Base-by-base conservation (phyloP, 169 alveolate species). In the Condylostoma magnum region DNA sequence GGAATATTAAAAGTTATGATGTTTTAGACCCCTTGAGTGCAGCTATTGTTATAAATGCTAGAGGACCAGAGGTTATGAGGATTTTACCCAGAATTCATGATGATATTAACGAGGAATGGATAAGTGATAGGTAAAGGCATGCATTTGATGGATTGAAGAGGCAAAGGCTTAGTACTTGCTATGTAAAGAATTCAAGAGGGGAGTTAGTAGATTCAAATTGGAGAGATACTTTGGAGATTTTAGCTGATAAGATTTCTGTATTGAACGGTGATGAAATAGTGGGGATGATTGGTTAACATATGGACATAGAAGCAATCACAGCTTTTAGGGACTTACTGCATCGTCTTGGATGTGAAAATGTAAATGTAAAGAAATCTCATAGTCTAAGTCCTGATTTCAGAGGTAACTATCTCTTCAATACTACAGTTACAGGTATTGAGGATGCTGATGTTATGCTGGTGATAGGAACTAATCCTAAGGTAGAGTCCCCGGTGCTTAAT, bases 81-180 rank as follows among this genome's bases (percentile, higher is more conserved):
- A 81, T 88, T 34, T 69, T 88, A 18, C 94, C 94, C 2, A 78
- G 90, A 58, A 70, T 84, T 31, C 83, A 84, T 51, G 94, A 88
- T 67, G 94, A 88, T 65, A 81, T 88, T 6, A 88, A 88, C 58
- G 87, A 84, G 48, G 94, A 88, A 56, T 84, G 94, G 92, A 82
- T 88, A 27, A 66, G 76, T 46, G 94, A 88, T 67, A 84, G 86
- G 71, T 36, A 89, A 2, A 70, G 92, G 48, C 89, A 88, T 53
- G 90, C 92, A 8, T 88, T 88, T 69, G 94, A 88, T 60, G 94
- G 94, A 36, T 71, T 88, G 18, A 88, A 81, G 54, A 80, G 75
- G 70, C 70, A 88, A 68, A 84, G 94, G 77, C 67, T 88, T 22
- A 80, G 74, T n/a, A 38, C 69, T 25, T 90, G 92, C 28, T 67